phyloP scores from a whole-genome alignment of 192 early-diverging fungal species.

The Coemansia sp. region DNA sequence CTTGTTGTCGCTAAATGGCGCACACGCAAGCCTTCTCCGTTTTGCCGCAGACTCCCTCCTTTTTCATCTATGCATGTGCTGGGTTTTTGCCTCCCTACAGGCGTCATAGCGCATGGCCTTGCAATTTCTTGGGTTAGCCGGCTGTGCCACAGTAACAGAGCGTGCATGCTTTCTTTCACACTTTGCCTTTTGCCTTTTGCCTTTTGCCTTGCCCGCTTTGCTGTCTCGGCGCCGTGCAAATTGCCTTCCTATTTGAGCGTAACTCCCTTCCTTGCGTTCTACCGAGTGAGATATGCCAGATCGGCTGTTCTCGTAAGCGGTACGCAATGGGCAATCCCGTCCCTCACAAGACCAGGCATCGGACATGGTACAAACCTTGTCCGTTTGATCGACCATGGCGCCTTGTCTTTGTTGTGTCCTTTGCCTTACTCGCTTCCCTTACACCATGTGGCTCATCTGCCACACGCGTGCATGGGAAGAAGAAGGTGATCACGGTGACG shows the following conservation, averaged over 20 bases:
- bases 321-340: not conserved
- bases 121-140: slow-evolving; percentile 1
- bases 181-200: not conserved
- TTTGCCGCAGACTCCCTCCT: not conserved
- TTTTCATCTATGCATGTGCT: slow-evolving; percentile 18
- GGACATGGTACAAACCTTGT: not conserved
- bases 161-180: not conserved
- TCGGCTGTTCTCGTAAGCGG: not conserved
- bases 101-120: slow-evolving; percentile 15
- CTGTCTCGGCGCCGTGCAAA: not conserved
- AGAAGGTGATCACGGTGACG: slow-evolving; percentile 7
- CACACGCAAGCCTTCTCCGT: slow-evolving; percentile 1
- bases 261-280: not conserved
- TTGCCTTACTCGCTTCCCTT: not conserved
- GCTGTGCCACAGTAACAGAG: slow-evolving; percentile 15
- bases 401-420: not conserved
- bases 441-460: not conserved
- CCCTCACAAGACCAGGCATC: not conserved
- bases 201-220: not conserved
- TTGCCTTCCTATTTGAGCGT: slow-evolving; percentile 6
- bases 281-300: not conserved
- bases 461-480: not conserved
- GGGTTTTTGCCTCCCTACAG: not conserved
- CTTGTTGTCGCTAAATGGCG: slow-evolving; percentile 3
- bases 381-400: slow-evolving; percentile 2